Evolutionary conservation across 768 basidiomycete genomes (phyloP).

Genomic region (Agrocybe pediades): DNA sequence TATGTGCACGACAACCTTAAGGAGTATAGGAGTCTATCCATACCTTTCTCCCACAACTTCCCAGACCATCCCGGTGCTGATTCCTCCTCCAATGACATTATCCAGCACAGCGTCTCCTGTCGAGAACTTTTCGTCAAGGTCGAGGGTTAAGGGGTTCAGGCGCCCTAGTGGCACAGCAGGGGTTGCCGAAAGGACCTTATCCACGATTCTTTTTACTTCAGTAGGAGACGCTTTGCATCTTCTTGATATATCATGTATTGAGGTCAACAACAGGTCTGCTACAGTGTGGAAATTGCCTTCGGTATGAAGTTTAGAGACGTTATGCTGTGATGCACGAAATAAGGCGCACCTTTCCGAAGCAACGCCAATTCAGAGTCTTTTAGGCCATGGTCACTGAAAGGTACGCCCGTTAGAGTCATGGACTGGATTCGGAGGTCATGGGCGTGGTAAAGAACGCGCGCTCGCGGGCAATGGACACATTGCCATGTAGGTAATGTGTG

Average conservation of each 20-base stretch:
- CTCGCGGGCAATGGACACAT: not conserved
- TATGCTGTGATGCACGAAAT: not conserved
- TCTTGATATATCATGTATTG: constrained; percentile 53
- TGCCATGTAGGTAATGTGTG: not conserved
- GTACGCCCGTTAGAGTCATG: constrained; percentile 12
- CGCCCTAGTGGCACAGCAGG: constrained; percentile 36
- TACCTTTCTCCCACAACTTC: constrained; percentile 92
- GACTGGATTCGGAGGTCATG: constrained; percentile 2
- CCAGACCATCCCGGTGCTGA: constrained; percentile 80
- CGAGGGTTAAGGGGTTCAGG: constrained; percentile 40
- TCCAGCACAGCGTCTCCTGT: constrained; percentile 79
- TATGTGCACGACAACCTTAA: not conserved
- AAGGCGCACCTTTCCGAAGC: constrained; percentile 32
- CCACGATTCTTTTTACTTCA: constrained; percentile 53
- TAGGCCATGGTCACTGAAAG: constrained; percentile 14
- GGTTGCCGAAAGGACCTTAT: constrained; percentile 44
- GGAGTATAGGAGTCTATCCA: not conserved
- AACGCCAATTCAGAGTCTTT: constrained; percentile 20
- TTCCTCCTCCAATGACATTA: constrained; percentile 72
- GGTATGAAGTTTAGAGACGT: not conserved
- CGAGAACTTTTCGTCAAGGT: constrained; percentile 54
- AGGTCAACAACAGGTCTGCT: constrained; percentile 51
- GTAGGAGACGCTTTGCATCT: constrained; percentile 52
- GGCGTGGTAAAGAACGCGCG: not conserved
- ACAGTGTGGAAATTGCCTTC: constrained; percentile 51